Conservation (phyloP, 805 yeast species). For the Kuraishia piskuri region DNA sequence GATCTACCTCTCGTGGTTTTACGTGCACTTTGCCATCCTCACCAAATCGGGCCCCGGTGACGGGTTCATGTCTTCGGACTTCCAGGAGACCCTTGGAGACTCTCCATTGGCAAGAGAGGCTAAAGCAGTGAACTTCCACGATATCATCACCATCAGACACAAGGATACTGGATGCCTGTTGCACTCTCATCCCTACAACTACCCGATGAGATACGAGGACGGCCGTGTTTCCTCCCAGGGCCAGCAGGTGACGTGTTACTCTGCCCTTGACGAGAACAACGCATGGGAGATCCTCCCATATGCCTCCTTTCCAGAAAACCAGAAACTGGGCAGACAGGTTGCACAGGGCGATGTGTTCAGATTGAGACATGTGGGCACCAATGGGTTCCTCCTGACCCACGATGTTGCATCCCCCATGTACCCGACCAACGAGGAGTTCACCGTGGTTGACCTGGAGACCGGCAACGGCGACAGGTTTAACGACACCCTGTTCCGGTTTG, state of each 20-base stretch:
- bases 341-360: constrained; percentile 68
- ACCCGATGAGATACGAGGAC: constrained; percentile 92
- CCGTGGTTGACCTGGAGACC: constrained; percentile 56
- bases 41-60: constrained; percentile 94
- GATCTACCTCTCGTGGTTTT: constrained; percentile 85
- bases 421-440: constrained; percentile 92
- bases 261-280: constrained; percentile 53
- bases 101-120: constrained; percentile 67
- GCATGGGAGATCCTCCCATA: constrained; percentile 83
- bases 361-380: constrained; percentile 72
- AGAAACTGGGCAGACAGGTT: constrained; percentile 38
- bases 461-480: constrained; percentile 49
- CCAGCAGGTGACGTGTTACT: constrained; percentile 82
- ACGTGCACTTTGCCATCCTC: constrained; percentile 78
- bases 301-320: constrained; percentile 29
- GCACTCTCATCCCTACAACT: constrained; percentile 71
- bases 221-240: constrained; percentile 92
- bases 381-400: constrained; percentile 77
- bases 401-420: constrained; percentile 92
- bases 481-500: constrained; percentile 73
- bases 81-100: constrained; percentile 88
- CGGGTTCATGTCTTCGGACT: constrained; percentile 86
- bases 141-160: constrained; percentile 69
- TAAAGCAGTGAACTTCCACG: constrained; percentile 66
- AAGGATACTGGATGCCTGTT: constrained; percentile 70